Evolutionary conservation across 2,329 filamentous ascomycete species (phyloP), one percentile per base, ranked within the genome.

Genomic region (Harringtonia lauricola): DNA sequence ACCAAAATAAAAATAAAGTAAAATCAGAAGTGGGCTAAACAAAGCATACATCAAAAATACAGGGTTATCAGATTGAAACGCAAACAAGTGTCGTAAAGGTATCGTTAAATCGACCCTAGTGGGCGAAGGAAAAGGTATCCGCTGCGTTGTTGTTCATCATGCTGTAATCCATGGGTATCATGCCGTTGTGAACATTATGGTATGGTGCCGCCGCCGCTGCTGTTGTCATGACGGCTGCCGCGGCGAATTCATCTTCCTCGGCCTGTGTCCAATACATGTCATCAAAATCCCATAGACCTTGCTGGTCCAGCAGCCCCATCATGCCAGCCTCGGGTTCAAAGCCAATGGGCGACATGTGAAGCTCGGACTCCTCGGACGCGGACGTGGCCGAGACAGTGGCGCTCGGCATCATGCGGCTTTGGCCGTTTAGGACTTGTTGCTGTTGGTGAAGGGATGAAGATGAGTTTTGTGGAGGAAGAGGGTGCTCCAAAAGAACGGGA

Each of bases 281-380:
- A 51, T 76, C 71, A 9, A 75, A 57, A 54, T 76, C 72, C 71
- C 72, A 75, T 12, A 75, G 59, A 9, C 68, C 68, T 36, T 72
- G 66, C 53, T 74, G 68, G 52, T 74, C 70, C 22, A 75, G 59
- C 55, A 74, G 63, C 49, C 65, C 61, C 64, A 74, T 69, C 59
- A 74, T 70, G 40, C 68, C 64, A 46, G 43, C 41, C 12, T 61
- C 56, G 41, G 68, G 61, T 49, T 74, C 70, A 15, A 74, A 61
- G 5, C 68, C 68, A 49, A 72, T 71, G 37, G 69, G 68, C 18
- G 65, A 69, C 64, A 71, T 70, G 56, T 70, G 66, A 43, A 72
- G 55, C 26, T 69, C 63, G 15, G 61, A 56, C 21, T 61, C 62
- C 28, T 59, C 57, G 19, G 26, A 51, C 6, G 36, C 39, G 8